phyloP scores from a whole-genome alignment of 768 basidiomycete species.

The Filobasidium floriforme region DNA sequence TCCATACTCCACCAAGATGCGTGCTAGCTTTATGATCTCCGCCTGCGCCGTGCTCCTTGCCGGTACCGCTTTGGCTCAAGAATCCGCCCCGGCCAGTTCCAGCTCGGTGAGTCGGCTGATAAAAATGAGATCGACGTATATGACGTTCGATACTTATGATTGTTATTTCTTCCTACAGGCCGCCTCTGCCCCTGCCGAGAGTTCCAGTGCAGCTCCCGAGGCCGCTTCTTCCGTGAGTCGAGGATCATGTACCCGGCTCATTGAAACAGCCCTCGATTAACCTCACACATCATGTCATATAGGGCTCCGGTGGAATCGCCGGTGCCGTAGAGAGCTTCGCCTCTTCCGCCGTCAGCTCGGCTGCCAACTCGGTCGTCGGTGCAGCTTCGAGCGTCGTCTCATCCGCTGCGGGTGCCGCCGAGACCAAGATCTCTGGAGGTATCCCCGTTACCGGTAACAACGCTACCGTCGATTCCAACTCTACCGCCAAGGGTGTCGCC shows the following conservation, averaged over 20 bases:
- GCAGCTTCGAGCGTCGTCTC: background rate
- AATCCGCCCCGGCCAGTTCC: background rate
- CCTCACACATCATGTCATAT: too few species aligned
- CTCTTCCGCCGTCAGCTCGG: background rate
- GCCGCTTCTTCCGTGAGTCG: too few species aligned
- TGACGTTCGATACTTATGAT: too few species aligned
- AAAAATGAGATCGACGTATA: too few species aligned
- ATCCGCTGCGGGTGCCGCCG: background rate
- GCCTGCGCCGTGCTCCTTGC: conserved; percentile 4
- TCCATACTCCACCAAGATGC: background rate
- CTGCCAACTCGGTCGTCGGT: background rate
- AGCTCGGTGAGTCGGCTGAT: too few species aligned
- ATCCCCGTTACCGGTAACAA: background rate
- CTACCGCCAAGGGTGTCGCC: background rate
- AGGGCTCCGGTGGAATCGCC: background rate
- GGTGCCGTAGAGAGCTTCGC: background rate
- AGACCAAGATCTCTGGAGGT: background rate
- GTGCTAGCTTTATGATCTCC: background rate
- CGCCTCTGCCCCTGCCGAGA: too few species aligned
- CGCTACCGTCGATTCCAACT: background rate
- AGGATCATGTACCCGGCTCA: too few species aligned
- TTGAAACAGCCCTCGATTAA: too few species aligned
- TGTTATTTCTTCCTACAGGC: too few species aligned
- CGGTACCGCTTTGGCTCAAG: background rate
- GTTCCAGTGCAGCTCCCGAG: too few species aligned